Base-by-base conservation (phyloP, 2,329 filamentous ascomycete genomes). In the Fusarium veterinarium region DNA sequence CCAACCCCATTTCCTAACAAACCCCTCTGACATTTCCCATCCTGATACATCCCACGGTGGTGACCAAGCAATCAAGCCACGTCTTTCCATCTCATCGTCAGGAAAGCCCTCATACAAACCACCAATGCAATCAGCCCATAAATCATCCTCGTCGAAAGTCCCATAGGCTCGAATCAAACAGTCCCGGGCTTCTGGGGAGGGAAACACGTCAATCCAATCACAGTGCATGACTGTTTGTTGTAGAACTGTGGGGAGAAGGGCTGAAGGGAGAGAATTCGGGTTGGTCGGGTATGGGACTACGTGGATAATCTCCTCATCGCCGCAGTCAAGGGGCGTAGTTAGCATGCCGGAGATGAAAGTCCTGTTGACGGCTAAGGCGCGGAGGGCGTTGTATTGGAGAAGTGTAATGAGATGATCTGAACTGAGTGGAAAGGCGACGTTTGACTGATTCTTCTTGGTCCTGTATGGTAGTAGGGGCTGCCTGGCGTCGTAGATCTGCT, bases 91-190 rank as follows among this genome's bases (percentile, higher is more conserved):
- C 72, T 85, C 83, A 40, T 82, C 79, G 55, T 83, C 82, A 3
- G 83, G 83, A 65, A 83, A 84, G 11, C 83, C 83, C 68, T 86
- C 83, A 69, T 78, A 86, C 25, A 86, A 69, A 2, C 83, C 83
- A 5, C 83, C 83, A 59, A 84, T 78, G 41, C 78, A 79, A 75
- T 86, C 84, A 16, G 78, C 75, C 81, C 83, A 85, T 17, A 86
- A 76, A 17, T 82, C 84, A 60, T 84, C 83, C 38, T 84, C 82
- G 63, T 86, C 82, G 40, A 83, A 85, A 0, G 51, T 53, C 0
- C 66, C 66, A 6, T 35, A 9, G 5, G 66, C 66, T 14, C n/a
- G 41, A 25, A 68, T 68, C 8, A 68, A 11, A 13, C 33, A 55
- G 17, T 69, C 66, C 4, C 66, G 41, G 1, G 42, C 65, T 9